Evolutionary conservation across 148 eudicot genomes (phyloP).

Genomic region (Camellia sinensis): DNA sequence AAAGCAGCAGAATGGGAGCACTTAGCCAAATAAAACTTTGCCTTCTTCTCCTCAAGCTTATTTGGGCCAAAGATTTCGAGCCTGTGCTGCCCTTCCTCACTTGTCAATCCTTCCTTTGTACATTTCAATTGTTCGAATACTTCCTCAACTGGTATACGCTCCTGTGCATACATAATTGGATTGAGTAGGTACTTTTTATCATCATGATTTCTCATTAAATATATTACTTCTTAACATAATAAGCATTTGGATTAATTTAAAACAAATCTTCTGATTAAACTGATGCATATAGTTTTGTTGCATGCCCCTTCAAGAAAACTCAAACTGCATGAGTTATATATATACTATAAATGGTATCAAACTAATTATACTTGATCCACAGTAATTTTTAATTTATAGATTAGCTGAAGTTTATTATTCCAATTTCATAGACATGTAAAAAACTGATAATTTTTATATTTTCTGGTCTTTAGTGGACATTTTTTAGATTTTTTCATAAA

Average conservation of each 20-base stretch:
- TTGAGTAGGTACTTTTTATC: neutral
- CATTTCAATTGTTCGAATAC: conserved; percentile 53
- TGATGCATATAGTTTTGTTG: neutral
- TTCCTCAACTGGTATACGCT: conserved; percentile 55
- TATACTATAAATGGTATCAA: neutral
- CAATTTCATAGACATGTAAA: no score
- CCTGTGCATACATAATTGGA: conserved; percentile 32
- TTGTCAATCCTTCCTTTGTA: conserved; percentile 47
- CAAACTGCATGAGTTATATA: neutral
- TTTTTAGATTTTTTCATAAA: no score
- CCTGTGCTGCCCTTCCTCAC: conserved; percentile 46
- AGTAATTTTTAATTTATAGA: no score
- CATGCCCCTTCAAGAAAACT: neutral
- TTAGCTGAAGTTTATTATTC: no score
- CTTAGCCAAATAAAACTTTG: neutral
- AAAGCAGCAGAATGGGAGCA: neutral
- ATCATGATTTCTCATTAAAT: neutral
- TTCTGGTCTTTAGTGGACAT: no score
- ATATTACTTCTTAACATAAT: neutral
- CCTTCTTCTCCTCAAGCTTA: conserved; percentile 80
- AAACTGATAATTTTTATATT: no score
- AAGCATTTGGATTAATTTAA: neutral
- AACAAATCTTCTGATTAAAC: neutral
- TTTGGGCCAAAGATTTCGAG: conserved; percentile 56
- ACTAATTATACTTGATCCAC: no score